These are phyloP conservation scores for Tuber umbilicatum DNA, from an alignment of 495 filamentous ascomycete species.

Conservation along the genomic window DNA sequence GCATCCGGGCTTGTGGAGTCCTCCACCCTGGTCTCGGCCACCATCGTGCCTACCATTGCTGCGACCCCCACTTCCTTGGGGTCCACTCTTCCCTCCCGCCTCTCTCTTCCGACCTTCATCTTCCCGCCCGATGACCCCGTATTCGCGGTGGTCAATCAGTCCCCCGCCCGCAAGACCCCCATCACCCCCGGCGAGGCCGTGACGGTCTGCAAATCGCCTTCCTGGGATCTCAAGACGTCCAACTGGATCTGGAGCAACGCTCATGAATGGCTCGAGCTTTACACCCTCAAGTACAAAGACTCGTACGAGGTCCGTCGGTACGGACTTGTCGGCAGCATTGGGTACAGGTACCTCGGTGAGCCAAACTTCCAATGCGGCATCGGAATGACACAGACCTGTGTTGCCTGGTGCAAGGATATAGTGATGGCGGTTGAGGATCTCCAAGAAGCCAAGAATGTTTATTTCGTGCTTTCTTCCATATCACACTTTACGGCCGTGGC, in stretches of 20 bases:
- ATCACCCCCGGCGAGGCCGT: constrained; percentile 19
- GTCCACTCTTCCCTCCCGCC: not conserved
- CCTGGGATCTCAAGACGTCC: constrained; percentile 18
- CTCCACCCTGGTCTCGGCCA: not conserved
- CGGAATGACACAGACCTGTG: constrained; percentile 28
- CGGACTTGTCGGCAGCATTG: constrained; percentile 31
- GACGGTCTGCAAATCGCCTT: constrained; percentile 16
- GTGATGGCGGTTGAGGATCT: constrained; percentile 36
- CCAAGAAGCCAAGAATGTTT: constrained; percentile 31
- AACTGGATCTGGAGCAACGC: constrained; percentile 32
- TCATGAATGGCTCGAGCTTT: constrained; percentile 19
- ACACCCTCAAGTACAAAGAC: constrained; percentile 15
- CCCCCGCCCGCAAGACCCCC: constrained; percentile 3
- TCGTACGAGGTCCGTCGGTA: constrained; percentile 13
- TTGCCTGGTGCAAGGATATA: constrained; percentile 34
- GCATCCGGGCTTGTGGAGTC: not conserved
- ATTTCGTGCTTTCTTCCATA: constrained; percentile 28
- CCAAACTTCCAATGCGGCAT: constrained; percentile 30
- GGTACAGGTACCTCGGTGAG: constrained; percentile 31
- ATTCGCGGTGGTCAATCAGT: not conserved
- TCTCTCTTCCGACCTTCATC: not conserved
- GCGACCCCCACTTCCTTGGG: not conserved
- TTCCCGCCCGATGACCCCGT: not conserved
- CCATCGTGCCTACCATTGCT: not conserved
- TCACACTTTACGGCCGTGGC: constrained; percentile 27